These are phyloP conservation scores for Colletotrichum simmondsii DNA, from an alignment of 2,329 filamentous ascomycete genomes.

Conservation along the genomic window DNA sequence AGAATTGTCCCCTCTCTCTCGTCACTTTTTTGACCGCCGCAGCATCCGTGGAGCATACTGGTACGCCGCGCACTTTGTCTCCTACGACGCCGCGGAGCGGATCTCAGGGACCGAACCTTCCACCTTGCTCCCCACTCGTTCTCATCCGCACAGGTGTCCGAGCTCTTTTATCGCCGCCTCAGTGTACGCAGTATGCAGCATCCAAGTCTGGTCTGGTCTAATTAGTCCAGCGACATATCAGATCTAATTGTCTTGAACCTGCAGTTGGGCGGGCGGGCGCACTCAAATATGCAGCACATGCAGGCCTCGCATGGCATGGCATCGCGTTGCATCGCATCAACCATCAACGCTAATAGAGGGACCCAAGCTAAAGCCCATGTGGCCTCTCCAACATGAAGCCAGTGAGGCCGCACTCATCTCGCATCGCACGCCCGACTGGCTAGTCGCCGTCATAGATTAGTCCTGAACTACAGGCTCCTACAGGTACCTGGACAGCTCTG, in stretches of 20 bases:
- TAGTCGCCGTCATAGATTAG: conserved; percentile 28
- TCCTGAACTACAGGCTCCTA: neutral
- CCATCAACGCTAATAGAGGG: conserved; percentile 21
- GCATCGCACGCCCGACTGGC: conserved; percentile 23
- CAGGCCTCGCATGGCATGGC: conserved; percentile 28
- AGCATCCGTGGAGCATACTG: neutral
- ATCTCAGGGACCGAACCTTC: conserved; percentile 32
- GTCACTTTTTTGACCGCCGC: neutral
- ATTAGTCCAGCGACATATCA: neutral
- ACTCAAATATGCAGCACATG: conserved; percentile 23
- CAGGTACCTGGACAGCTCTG: neutral
- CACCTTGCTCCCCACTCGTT: conserved; percentile 3
- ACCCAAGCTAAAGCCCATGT: conserved; percentile 27
- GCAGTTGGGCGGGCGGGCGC: conserved; percentile 25
- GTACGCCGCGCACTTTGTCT: conserved; percentile 12
- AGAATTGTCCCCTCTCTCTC: conserved; percentile 9
- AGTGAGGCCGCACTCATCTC: neutral
- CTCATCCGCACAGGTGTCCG: conserved; percentile 6
- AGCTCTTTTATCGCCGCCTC: conserved; percentile 7
- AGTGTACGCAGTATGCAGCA: neutral
- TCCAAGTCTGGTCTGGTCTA: conserved; percentile 3
- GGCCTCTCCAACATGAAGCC: conserved; percentile 19
- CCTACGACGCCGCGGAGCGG: neutral
- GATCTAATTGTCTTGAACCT: neutral
- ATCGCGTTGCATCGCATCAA: conserved; percentile 20